A percentile compares a stretch with the other conserved stretches of the same genome.
These are phyloP conservation scores for Sechiopsis laciniata DNA, from an alignment of 306 rosid species.

Conservation along the genomic window DNA sequence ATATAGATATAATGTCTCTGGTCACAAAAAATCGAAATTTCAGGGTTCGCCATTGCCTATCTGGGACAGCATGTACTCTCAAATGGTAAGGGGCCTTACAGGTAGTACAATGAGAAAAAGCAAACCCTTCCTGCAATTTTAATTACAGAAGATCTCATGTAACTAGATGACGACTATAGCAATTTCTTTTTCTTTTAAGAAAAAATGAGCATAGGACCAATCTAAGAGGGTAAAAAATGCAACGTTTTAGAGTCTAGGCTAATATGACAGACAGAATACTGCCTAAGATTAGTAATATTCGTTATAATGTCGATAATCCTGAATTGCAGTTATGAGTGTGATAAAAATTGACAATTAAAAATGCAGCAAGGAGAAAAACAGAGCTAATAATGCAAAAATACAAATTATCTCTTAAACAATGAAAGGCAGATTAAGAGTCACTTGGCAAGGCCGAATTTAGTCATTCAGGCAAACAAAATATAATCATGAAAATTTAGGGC, in stretches of 20 bases:
- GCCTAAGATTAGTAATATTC: neutral
- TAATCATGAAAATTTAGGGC: neutral
- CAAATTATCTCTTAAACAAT: neutral
- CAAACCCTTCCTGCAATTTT: conserved; percentile 91
- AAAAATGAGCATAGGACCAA: neutral
- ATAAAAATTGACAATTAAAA: neutral
- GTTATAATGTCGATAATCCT: neutral
- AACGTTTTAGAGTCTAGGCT: neutral
- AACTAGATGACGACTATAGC: too few relatives aligned
- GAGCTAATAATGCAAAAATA: neutral
- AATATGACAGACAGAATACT: neutral
- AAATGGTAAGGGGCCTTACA: conserved; percentile 95
- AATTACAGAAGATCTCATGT: too few relatives aligned
- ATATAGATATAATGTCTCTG: conserved; percentile 87
- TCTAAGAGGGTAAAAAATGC: neutral
- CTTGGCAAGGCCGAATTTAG: neutral
- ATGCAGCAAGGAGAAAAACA: neutral
- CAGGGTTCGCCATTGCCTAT: conserved; percentile 95
- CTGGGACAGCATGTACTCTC: conserved; percentile 91
- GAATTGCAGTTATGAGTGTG: neutral
- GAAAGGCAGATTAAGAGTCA: neutral
- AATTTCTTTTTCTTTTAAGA: neutral
- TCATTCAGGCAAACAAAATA: neutral
- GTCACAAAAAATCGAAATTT: conserved; percentile 94
- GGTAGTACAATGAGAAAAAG: conserved; percentile 98